phyloP scores from a whole-genome alignment of 352 stramenopile genomes.

The Phytophthora citrophthora region DNA sequence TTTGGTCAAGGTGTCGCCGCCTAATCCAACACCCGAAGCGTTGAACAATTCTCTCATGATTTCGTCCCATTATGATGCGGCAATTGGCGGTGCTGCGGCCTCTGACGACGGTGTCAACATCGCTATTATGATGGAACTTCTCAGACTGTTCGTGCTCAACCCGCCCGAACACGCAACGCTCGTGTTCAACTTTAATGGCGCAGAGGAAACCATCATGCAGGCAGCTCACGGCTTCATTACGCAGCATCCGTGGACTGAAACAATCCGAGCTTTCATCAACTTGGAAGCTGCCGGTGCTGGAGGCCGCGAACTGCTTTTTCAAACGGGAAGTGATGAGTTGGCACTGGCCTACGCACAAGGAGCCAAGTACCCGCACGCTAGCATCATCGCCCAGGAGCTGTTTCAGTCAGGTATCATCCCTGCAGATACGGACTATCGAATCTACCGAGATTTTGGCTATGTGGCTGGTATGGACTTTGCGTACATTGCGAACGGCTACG shows the following conservation, averaged over 20 bases:
- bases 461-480: slow-evolving; percentile 87
- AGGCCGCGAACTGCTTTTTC: slow-evolving; percentile 77
- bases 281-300: slow-evolving; percentile 74
- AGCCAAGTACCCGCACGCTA: slow-evolving; percentile 75
- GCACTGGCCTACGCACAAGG: slow-evolving; percentile 74
- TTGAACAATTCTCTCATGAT: slow-evolving; percentile 68
- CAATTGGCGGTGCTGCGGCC: slow-evolving; percentile 68
- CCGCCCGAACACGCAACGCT: slow-evolving; percentile 58
- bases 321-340: slow-evolving; percentile 79
- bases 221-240: slow-evolving; percentile 84
- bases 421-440: slow-evolving; percentile 76
- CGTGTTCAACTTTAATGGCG: slow-evolving; percentile 86
- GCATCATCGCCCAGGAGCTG: slow-evolving; percentile 79
- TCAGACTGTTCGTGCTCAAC: slow-evolving; percentile 50
- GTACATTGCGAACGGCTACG: slow-evolving; percentile 83
- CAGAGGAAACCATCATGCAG: slow-evolving; percentile 83
- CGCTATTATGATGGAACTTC: slow-evolving; percentile 80
- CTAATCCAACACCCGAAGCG: slow-evolving; percentile 32
- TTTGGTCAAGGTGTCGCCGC: slow-evolving; percentile 60
- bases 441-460: slow-evolving; percentile 76
- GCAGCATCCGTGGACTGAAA: slow-evolving; percentile 73
- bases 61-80: slow-evolving; percentile 83
- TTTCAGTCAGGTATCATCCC: slow-evolving; percentile 80
- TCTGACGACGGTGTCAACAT: slow-evolving; percentile 85
- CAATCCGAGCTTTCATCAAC: slow-evolving; percentile 82